Conservation (phyloP, 805 yeast genomes). For the Saccharomycopsis amapae region DNA sequence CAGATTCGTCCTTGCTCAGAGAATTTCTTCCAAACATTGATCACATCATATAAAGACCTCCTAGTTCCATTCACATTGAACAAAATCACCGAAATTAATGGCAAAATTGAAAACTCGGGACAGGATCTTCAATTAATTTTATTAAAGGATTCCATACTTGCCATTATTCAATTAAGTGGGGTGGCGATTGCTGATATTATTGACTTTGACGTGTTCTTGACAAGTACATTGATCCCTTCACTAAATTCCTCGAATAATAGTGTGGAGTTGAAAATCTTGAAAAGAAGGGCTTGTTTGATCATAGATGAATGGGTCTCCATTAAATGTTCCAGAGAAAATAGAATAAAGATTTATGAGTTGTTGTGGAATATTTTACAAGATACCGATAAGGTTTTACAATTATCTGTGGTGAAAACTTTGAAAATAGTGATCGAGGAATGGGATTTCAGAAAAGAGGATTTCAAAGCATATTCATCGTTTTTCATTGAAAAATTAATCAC, state of each 20-base stretch:
- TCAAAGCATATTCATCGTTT: constrained; percentile 55
- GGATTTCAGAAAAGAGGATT: constrained; percentile 67
- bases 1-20: constrained; percentile 85
- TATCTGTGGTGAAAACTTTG: constrained; percentile 67
- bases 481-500: constrained; percentile 43
- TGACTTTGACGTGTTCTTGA: constrained; percentile 60
- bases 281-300: constrained; percentile 70
- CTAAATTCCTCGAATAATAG: constrained; percentile 26
- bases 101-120: constrained; percentile 25
- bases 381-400: constrained; percentile 73
- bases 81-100: constrained; percentile 41
- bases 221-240: constrained; percentile 59
- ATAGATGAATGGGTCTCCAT: constrained; percentile 76
- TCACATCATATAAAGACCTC: constrained; percentile 51
- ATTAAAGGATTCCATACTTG: constrained; percentile 69
- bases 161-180: constrained; percentile 77
- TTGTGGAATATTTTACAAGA: constrained; percentile 42
- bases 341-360: constrained; percentile 52
- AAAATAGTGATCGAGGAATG: constrained; percentile 73
- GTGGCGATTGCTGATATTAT: constrained; percentile 56
- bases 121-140: constrained; percentile 42
- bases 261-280: constrained; percentile 53
- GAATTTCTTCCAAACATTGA: constrained; percentile 69
- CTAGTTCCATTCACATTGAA: constrained; percentile 50
- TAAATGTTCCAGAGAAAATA: constrained; percentile 51